Evolutionary conservation across 164 flowering plant genomes (phyloP).

Genomic region (Liriodendron chinense): DNA sequence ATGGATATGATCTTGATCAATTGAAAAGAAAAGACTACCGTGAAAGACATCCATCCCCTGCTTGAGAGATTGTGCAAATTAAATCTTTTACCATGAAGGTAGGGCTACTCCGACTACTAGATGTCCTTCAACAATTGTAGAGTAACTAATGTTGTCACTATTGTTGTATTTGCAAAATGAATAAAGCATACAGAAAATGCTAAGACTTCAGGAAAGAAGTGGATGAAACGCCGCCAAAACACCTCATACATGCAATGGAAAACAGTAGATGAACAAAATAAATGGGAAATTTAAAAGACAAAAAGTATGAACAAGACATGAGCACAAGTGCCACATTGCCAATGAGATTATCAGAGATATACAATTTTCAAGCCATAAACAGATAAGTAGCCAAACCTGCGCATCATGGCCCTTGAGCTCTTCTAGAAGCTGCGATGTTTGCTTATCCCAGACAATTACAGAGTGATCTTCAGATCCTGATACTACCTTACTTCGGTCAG

Average conservation of each 20-base stretch:
- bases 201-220: neutral
- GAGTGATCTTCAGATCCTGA: conserved; percentile 97
- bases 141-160: neutral
- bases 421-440: conserved; percentile 81
- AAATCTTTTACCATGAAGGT: neutral
- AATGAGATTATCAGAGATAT: neutral
- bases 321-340: neutral
- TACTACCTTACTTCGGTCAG: conserved; percentile 87
- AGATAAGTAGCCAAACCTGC: conserved; percentile 44
- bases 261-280: neutral
- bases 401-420: conserved; percentile 94
- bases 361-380: neutral
- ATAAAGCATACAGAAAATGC: neutral
- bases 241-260: neutral
- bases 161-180: neutral
- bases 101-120: neutral
- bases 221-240: neutral
- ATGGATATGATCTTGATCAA: no score
- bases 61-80: no score
- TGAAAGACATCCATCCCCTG: no score
- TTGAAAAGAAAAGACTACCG: no score
- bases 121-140: neutral
- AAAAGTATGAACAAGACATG: neutral
- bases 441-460: conserved; percentile 97
- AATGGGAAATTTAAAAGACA: neutral